Conservation (phyloP, 2,329 filamentous ascomycete species). For the Botryotinia narcissicola region DNA sequence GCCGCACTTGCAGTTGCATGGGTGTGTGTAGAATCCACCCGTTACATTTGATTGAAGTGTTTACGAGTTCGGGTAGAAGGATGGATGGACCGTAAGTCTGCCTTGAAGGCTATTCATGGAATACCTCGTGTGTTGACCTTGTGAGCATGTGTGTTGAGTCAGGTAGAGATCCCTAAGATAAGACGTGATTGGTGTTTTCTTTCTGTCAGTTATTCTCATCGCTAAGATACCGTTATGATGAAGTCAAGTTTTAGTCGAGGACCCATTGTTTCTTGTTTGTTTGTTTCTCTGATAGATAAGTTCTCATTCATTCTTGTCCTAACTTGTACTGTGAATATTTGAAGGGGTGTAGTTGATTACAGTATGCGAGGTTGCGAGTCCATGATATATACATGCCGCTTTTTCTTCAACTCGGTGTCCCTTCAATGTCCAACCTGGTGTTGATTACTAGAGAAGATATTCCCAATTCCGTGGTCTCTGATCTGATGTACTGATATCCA, state of each 20-base stretch:
- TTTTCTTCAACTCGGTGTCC: background rate
- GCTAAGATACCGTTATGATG: background rate
- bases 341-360: background rate
- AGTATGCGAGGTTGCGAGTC: background rate
- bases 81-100: background rate
- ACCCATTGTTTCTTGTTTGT: background rate
- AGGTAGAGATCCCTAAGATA: too few relatives aligned
- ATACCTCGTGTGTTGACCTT: background rate
- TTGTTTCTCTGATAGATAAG: background rate
- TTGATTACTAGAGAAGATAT: background rate
- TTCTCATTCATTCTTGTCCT: background rate
- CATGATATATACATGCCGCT: background rate
- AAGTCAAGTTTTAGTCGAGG: background rate
- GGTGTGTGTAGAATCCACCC: background rate
- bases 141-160: background rate
- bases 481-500: background rate
- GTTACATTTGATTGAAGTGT: background rate
- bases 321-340: background rate
- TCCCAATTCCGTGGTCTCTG: too few relatives aligned
- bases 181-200: too few relatives aligned
- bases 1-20: background rate
- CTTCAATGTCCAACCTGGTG: background rate
- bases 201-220: background rate
- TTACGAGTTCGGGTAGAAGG: background rate
- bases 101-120: background rate